Evolutionary conservation across 495 filamentous ascomycete genomes (phyloP), one percentile per base, ranked within the genome.

Genomic region (Chaetomium fimeti): DNA sequence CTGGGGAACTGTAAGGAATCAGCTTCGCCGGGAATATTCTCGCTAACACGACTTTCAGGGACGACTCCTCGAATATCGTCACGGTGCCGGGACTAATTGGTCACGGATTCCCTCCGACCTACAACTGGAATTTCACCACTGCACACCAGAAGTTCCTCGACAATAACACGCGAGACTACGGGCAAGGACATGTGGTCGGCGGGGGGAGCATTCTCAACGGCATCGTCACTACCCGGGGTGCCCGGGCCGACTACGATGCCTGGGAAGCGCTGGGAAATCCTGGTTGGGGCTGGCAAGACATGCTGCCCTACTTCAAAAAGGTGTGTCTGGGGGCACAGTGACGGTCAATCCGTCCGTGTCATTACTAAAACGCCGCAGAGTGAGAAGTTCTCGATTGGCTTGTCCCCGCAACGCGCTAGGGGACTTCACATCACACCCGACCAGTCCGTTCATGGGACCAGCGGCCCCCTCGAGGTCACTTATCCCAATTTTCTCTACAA

Each of bases 211-310:
- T 79, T 32, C 62, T 84, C 56, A 84, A 84, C 52, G 80, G 78
- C 4, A 68, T 82, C 57, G 72, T 79, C 49, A 78, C 77, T 60
- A 75, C 79, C 43, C 70, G 79, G 15, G 82, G 81, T 4, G 71
- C 79, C 1, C 60, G 59, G 0, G 74, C 70, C 16, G 81, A 86
- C 66, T 86, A 83, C 63, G 82, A 89, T 65, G 74, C 79, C 2
- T 89, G 87, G 87, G 76, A 81, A 61, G 71, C 68, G 6, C 70
- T 88, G 4, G 87, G 88, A 2, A 88, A 87, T 66, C 76, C 79
- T 2, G 84, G 85, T n/a, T 89, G 87, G 87, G 81, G 77, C 61
- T 89, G 85, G 84, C 62, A 79, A 1, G 81, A 68, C 40, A 70
- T 90, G 25, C 68, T 85, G 24, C 83, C 85, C 2, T 89, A 89